These are phyloP conservation scores for Zizania latifolia DNA, from an alignment of 176 grass and related monocot genomes.

Conservation along the genomic window DNA sequence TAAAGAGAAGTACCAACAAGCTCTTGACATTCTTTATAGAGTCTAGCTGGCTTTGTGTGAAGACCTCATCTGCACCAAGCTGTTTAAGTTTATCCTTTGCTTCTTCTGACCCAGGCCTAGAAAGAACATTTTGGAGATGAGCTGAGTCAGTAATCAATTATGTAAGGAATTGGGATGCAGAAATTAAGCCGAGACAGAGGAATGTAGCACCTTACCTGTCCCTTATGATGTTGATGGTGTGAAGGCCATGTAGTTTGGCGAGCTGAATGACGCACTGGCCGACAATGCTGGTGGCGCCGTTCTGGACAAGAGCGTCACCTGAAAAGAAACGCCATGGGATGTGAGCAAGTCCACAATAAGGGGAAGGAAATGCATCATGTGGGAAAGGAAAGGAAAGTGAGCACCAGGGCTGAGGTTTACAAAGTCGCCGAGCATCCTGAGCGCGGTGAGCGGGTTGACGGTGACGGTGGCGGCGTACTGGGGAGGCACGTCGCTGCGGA, in stretches of 20 bases:
- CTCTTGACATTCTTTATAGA: conserved; percentile 61
- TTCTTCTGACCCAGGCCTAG: background rate
- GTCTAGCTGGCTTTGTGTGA: conserved; percentile 44
- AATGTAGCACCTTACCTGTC: conserved; percentile 45
- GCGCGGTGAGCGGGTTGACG: conserved; percentile 72
- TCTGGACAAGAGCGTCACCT: conserved; percentile 87
- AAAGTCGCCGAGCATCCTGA: conserved; percentile 76
- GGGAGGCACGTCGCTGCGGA: conserved; percentile 58
- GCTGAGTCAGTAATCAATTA: background rate
- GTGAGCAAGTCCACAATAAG: too few species aligned
- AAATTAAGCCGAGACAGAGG: background rate
- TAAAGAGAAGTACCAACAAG: conserved; percentile 55
- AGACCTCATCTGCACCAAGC: background rate
- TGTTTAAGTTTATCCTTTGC: background rate
- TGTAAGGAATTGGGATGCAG: background rate
- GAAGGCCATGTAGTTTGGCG: conserved; percentile 51
- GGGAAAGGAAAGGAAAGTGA: background rate
- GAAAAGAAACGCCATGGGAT: conserved; percentile 10
- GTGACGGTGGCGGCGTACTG: conserved; percentile 78
- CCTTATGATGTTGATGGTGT: conserved; percentile 83
- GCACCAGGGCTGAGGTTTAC: conserved; percentile 61
- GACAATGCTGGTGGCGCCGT: conserved; percentile 84
- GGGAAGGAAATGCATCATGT: background rate
- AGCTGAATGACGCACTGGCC: conserved; percentile 89
- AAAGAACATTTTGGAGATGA: background rate